Conservation (phyloP, 495 filamentous ascomycete species). For the Hypomontagnella submonticulosa region DNA sequence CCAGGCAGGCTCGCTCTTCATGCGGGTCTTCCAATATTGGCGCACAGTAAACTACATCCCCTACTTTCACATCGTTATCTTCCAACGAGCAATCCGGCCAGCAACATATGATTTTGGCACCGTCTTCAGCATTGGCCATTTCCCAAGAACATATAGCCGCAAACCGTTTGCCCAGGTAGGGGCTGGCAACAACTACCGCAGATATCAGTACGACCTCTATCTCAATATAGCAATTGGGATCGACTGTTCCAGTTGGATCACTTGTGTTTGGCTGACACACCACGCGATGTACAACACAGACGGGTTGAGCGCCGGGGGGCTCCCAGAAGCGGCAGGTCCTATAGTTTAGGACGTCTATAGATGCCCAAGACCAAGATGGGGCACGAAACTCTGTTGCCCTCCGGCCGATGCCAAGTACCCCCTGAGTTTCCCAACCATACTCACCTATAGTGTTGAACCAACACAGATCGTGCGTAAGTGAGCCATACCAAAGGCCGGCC, state of each 20-base stretch:
- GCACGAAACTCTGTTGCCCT: constrained; percentile 24
- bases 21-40: constrained; percentile 1
- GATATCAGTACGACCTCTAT: not conserved
- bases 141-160: not conserved
- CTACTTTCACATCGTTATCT: constrained; percentile 9
- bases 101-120: constrained; percentile 5
- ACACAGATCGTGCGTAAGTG: constrained; percentile 2
- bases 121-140: not conserved
- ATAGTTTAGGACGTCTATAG: constrained; percentile 20
- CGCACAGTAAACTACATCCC: constrained; percentile 15
- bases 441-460: no score
- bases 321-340: constrained; percentile 9
- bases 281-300: not conserved
- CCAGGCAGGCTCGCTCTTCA: constrained; percentile 3
- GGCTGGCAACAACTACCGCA: constrained; percentile 7
- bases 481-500: constrained; percentile 32
- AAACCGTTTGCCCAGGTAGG: no score
- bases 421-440: no score
- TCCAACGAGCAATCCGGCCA: constrained; percentile 12
- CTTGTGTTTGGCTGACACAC: constrained; percentile 10
- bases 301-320: not conserved
- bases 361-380: constrained; percentile 45
- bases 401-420: not conserved
- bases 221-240: not conserved
- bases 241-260: constrained; percentile 8